Conservation (phyloP, 257 asterid genomes). For the Fraxinus anomala region DNA sequence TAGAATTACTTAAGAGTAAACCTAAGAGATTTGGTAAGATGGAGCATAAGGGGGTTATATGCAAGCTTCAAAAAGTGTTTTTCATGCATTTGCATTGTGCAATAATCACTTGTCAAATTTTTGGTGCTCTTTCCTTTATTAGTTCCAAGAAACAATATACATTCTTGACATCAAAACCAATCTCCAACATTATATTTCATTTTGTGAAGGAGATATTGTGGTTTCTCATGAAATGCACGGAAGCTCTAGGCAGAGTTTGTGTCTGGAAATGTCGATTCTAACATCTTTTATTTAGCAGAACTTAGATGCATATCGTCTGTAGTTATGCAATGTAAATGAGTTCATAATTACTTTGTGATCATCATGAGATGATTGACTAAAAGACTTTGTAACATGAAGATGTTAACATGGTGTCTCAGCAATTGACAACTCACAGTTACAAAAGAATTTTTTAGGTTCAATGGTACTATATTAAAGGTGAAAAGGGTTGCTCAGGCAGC, state of each 20-base stretch:
- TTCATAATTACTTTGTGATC: background rate
- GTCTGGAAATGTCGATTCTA: background rate
- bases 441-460: background rate
- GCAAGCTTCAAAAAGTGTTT: background rate
- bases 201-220: background rate
- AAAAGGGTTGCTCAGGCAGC: conserved; percentile 15
- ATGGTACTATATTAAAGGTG: background rate
- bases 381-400: background rate
- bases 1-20: background rate
- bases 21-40: background rate
- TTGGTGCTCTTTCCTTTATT: background rate
- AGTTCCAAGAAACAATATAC: background rate
- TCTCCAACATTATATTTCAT: background rate
- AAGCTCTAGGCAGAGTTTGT: background rate
- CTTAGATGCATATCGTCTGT: background rate
- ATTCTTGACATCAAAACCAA: background rate
- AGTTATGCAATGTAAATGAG: background rate
- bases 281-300: background rate
- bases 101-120: background rate
- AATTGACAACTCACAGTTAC: background rate
- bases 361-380: background rate
- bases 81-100: background rate
- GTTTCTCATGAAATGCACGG: background rate
- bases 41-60: background rate
- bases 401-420: background rate